Percentiles rank a stretch among this genome's conserved stretches.
phyloP scores from a whole-genome alignment of 1,284 basidiomycete genomes.

The Pterulicium gracile region DNA sequence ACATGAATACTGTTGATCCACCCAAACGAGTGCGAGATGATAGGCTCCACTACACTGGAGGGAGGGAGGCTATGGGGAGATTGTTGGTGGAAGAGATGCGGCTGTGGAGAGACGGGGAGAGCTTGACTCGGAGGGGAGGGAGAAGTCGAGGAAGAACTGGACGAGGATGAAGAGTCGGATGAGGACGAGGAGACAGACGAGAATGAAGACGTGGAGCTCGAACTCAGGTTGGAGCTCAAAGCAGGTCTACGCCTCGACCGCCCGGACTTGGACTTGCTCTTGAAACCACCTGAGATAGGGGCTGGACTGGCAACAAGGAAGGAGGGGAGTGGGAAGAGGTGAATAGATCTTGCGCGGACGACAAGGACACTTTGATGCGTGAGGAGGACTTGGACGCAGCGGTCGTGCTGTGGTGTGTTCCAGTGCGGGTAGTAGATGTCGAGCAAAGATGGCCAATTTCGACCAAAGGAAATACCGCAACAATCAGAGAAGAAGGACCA shows the following conservation, averaged over 20 bases:
- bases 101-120: too few species aligned
- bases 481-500: too few species aligned
- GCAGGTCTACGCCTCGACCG: slow-evolving; percentile 6
- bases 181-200: too few species aligned
- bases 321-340: slow-evolving; percentile 33
- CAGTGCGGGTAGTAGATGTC: too few species aligned
- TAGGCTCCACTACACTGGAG: too few species aligned
- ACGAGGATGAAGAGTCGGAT: too few species aligned
- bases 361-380: slow-evolving; percentile 37
- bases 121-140: too few species aligned
- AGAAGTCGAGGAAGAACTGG: too few species aligned
- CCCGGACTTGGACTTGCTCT: slow-evolving; percentile 17
- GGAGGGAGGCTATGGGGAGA: slow-evolving; percentile 5
- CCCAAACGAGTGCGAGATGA: slow-evolving; percentile 41
- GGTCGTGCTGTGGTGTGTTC: slow-evolving; percentile 25
- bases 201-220: too few species aligned
- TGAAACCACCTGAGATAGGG: too few species aligned
- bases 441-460: too few species aligned
- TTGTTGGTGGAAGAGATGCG: slow-evolving; percentile 8
- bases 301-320: not conserved
- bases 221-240: not conserved
- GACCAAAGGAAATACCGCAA: too few species aligned
- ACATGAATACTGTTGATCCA: slow-evolving; percentile 52
- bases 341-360: slow-evolving; percentile 43
- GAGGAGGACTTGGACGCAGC: slow-evolving; percentile 41